Evolutionary conservation across 306 rosid species (phyloP).

Genomic region (Hippophae gyantsensis): DNA sequence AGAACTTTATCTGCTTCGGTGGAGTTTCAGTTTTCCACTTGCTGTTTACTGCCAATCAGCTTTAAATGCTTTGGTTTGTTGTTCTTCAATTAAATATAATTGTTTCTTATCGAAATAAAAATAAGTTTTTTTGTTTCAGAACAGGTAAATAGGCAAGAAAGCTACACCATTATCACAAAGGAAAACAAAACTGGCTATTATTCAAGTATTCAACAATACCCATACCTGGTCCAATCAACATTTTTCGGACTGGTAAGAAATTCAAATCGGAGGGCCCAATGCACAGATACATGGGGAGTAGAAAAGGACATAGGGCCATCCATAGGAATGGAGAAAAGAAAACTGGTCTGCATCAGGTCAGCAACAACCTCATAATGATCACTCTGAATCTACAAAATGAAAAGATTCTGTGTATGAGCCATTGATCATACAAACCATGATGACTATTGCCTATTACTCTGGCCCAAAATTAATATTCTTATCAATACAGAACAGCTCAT

Average conservation of each 20-base stretch:
- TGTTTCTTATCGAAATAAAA: too few species aligned
- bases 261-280: constrained; percentile 96
- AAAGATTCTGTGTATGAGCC: background rate
- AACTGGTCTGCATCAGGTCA: constrained; percentile 88
- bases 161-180: background rate
- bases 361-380: constrained; percentile 97
- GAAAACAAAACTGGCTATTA: background rate
- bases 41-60: too few species aligned
- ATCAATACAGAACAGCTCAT: background rate
- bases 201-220: background rate
- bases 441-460: background rate
- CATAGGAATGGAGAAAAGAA: constrained; percentile 93
- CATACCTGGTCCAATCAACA: constrained; percentile 78
- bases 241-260: constrained; percentile 83
- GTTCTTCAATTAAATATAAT: too few species aligned
- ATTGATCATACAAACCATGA: background rate
- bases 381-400: constrained; percentile 71
- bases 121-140: too few species aligned
- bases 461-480: background rate
- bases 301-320: constrained; percentile 99
- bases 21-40: too few species aligned
- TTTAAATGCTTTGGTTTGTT: too few species aligned
- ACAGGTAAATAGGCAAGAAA: too few species aligned
- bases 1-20: too few species aligned
- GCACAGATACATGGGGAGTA: constrained; percentile 85